Evolutionary conservation across 345 rosid genomes (phyloP).

Genomic region (Syzygium oleosum): DNA sequence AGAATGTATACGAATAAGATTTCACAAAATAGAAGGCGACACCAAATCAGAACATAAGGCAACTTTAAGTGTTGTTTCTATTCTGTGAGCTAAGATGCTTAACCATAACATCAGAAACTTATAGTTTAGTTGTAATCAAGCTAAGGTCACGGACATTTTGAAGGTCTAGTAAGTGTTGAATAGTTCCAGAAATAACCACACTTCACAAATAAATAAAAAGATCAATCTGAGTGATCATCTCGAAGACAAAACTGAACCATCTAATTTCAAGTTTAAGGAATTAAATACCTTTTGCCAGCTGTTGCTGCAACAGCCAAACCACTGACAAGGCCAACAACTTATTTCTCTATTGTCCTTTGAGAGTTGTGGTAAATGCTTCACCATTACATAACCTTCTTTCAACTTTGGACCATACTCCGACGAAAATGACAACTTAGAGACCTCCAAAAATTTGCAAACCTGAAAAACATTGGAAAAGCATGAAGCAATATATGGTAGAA

Average conservation of each 20-base stretch:
- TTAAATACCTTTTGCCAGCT: constrained; percentile 60
- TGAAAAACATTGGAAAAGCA: constrained; percentile 8
- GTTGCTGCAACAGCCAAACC: constrained; percentile 45
- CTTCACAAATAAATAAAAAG: not conserved
- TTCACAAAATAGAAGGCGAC: not conserved
- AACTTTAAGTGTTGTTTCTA: not conserved
- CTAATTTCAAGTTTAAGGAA: not conserved
- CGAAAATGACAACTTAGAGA: constrained; percentile 75
- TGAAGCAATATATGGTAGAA: not conserved
- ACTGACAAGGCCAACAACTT: constrained; percentile 37
- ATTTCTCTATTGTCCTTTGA: constrained; percentile 11
- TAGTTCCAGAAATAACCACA: not conserved
- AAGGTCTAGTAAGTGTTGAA: not conserved
- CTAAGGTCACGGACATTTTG: not conserved
- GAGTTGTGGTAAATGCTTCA: constrained; percentile 46
- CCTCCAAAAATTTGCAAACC: constrained; percentile 95
- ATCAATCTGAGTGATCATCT: not conserved
- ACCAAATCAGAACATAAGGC: not conserved
- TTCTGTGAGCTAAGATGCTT: not conserved
- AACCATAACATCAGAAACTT: not conserved
- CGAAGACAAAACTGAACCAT: not conserved
- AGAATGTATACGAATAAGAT: not conserved
- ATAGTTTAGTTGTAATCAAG: not conserved
- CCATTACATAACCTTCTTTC: constrained; percentile 86
- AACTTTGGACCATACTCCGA: constrained; percentile 76